Conservation (phyloP, 768 basidiomycete genomes). For the Lepiota brunneoincarnata region DNA sequence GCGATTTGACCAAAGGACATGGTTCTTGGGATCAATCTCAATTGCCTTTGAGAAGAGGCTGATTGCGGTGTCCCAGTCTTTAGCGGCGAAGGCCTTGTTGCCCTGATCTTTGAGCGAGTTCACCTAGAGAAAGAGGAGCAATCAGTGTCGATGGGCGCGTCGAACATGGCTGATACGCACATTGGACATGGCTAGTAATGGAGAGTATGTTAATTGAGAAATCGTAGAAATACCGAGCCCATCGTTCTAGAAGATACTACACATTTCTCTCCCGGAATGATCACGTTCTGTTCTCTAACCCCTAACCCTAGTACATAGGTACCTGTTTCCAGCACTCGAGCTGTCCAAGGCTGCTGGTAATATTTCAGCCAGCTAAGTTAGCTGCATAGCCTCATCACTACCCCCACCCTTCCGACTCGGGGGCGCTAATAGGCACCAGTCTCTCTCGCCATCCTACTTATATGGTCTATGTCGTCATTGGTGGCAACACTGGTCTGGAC, state of each 20-base stretch:
- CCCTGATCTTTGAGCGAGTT: slow-evolving; percentile 84
- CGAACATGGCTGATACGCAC: slow-evolving; percentile 40
- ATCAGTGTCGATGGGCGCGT: slow-evolving; percentile 22
- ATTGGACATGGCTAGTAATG: slow-evolving; percentile 37
- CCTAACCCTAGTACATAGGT: slow-evolving; percentile 16
- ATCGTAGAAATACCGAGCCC: slow-evolving; percentile 7
- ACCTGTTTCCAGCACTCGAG: too few species aligned
- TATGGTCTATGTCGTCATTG: slow-evolving; percentile 1
- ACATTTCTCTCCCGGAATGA: slow-evolving; percentile 17
- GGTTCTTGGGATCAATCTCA: slow-evolving; percentile 76
- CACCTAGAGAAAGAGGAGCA: slow-evolving; percentile 24
- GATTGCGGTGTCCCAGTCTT: slow-evolving; percentile 88
- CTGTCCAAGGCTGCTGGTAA: too few species aligned
- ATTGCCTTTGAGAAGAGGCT: slow-evolving; percentile 82
- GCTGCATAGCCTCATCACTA: too few species aligned
- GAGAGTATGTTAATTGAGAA: background rate
- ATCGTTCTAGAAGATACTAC: slow-evolving; percentile 34
- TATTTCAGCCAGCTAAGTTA: too few species aligned
- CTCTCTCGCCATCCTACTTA: background rate
- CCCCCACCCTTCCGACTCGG: slow-evolving; percentile 12
- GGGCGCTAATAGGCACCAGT: slow-evolving; percentile 3
- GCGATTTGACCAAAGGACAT: slow-evolving; percentile 90
- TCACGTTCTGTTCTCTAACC: slow-evolving; percentile 20
- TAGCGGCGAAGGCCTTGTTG: slow-evolving; percentile 94
- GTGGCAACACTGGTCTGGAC: background rate